Evolutionary conservation across 306 rosid genomes (phyloP), one percentile per base, ranked within the genome.

Genomic region (barrel medic (Medicago truncatula)): DNA sequence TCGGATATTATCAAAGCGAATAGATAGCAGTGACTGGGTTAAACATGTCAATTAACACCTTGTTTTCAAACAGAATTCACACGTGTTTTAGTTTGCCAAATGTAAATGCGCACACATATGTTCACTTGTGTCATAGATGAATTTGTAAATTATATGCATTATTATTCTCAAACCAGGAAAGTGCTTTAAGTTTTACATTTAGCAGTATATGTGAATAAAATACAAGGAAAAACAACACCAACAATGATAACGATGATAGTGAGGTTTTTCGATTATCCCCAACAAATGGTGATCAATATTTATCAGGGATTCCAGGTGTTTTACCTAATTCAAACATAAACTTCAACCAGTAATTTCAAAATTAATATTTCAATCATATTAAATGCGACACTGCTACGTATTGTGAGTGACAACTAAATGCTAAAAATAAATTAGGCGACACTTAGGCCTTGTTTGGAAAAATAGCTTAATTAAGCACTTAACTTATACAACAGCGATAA

Each of bases 31-130:
- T 15, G 28, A 71, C 9, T 3, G 7, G 59, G 46, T 39, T 63
- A 68, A 36, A 36, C 17, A 67, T 39, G 23, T 54, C 49, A 15
- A 69, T 59, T 12, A 64, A 63, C 53, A 74, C 31, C 59, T 46
- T 54, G 25, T 17, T 74, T 69, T 47, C 46, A 61, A 78, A 70
- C 46, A 61, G 74, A 70, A 75, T 52, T 21, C 44, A 70, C 28
- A 47, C 56, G 41, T 25, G 63, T 50, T 65, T 28, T 50, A 49
- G 71, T 41, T 59, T n/a, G 63, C 62, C 11, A 43, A 40, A 20
- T 25, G 17, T 21, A 53, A 44, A 15, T 23, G 41, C 9, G 18
- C n/a, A 46, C 6, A 34, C 10, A 69, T 68, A 76, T 58, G 56
- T 47, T 53, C 36, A 54, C 59, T 79, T 8, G 58, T 53, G 44